phyloP scores from a whole-genome alignment of 495 filamentous ascomycete species.

The Tuber melanosporum region DNA sequence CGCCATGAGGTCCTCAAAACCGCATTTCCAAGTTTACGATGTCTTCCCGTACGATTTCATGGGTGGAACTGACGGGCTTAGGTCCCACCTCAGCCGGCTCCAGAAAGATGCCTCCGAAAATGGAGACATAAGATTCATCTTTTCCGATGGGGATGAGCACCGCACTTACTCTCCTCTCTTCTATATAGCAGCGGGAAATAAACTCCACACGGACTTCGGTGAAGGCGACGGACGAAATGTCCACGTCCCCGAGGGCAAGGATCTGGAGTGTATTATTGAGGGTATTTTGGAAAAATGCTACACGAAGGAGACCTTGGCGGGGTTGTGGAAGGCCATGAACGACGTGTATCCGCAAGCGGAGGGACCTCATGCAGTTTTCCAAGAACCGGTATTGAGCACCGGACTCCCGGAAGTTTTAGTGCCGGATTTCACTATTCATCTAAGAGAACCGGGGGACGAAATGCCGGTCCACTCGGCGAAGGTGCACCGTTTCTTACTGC shows the following conservation, averaged over 20 bases:
- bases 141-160: slow-evolving; percentile 18
- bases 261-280: slow-evolving; percentile 6
- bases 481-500: slow-evolving; percentile 30
- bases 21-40: neutral
- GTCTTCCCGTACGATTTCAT: neutral
- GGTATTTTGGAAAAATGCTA: slow-evolving; percentile 21
- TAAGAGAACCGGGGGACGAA: slow-evolving; percentile 13
- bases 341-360: slow-evolving; percentile 18
- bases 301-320: slow-evolving; percentile 16
- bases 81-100: slow-evolving; percentile 13
- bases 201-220: slow-evolving; percentile 20
- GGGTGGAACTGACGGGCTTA: neutral
- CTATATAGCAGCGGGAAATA: slow-evolving; percentile 24
- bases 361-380: neutral
- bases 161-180: slow-evolving; percentile 32
- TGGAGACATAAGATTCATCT: slow-evolving; percentile 26
- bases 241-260: slow-evolving; percentile 20
- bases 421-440: slow-evolving; percentile 28
- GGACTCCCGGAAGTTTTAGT: slow-evolving; percentile 18
- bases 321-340: slow-evolving; percentile 30
- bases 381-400: neutral
- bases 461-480: slow-evolving; percentile 19
- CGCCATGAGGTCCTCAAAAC: neutral
- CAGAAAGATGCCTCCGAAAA: slow-evolving; percentile 26
- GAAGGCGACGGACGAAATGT: slow-evolving; percentile 18